Conservation (phyloP, 2,329 filamentous ascomycete species). For the Nannizziopsis barbatae region DNA sequence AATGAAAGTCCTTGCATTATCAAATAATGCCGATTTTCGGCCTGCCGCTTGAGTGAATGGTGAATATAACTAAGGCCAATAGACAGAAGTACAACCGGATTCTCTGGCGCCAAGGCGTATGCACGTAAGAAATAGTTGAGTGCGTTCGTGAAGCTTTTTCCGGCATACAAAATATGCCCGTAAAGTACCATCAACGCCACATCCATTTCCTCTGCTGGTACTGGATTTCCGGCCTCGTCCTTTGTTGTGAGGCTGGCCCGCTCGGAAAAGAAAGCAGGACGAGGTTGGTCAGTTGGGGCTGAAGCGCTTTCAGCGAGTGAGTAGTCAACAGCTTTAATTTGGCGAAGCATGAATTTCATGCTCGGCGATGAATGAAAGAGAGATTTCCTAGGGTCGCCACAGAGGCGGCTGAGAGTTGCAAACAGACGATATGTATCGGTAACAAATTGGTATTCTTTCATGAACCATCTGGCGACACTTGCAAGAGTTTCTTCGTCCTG, state of each 20-base stretch:
- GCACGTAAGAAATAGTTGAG: conserved; percentile 80
- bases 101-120: conserved; percentile 59
- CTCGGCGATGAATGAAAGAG: conserved; percentile 68
- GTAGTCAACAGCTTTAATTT: conserved; percentile 81
- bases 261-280: conserved; percentile 35
- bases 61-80: conserved; percentile 80
- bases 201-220: conserved; percentile 49
- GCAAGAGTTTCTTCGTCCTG: conserved; percentile 67
- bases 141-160: conserved; percentile 71
- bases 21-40: conserved; percentile 79
- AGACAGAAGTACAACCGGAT: conserved; percentile 67
- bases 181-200: conserved; percentile 76
- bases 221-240: conserved; percentile 27
- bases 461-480: conserved; percentile 67
- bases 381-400: conserved; percentile 49
- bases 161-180: conserved; percentile 76
- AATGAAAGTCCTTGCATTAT: conserved; percentile 78
- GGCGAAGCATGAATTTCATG: conserved; percentile 83
- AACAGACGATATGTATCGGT: conserved; percentile 79
- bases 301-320: conserved; percentile 45
- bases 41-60: conserved; percentile 77
- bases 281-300: conserved; percentile 22
- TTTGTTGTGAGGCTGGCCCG: conserved; percentile 32
- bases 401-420: conserved; percentile 63
- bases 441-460: conserved; percentile 67